Evolutionary conservation across 192 early-diverging fungal species (phyloP).

Genomic region (Diversispora epigaea): DNA sequence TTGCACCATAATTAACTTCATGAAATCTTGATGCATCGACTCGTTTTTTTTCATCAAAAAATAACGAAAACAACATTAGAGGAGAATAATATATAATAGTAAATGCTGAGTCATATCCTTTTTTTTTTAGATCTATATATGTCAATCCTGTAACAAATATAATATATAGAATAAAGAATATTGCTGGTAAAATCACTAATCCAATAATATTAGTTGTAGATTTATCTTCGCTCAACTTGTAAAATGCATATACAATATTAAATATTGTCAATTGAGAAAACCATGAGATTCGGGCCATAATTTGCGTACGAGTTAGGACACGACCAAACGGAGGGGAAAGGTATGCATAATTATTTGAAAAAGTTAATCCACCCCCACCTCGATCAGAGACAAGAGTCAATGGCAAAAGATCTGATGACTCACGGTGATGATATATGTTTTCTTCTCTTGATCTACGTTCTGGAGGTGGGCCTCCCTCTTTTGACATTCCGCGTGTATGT

Average conservation of each 20-base stretch:
- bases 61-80: slow-evolving; percentile 31
- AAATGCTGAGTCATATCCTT: slow-evolving; percentile 28
- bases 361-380: slow-evolving; percentile 3
- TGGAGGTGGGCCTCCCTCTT: neutral
- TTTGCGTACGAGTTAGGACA: slow-evolving; percentile 15
- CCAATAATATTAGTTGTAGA: slow-evolving; percentile 5
- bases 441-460: slow-evolving; percentile 16
- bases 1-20: slow-evolving; percentile 33
- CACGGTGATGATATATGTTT: slow-evolving; percentile 17
- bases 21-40: slow-evolving; percentile 33
- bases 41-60: slow-evolving; percentile 32
- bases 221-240: slow-evolving; percentile 10
- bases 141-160: slow-evolving; percentile 28
- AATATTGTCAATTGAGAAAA: slow-evolving; percentile 23
- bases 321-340: slow-evolving; percentile 25
- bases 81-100: slow-evolving; percentile 30
- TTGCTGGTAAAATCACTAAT: slow-evolving; percentile 18
- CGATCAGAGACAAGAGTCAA: slow-evolving; percentile 23
- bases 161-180: slow-evolving; percentile 17
- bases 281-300: slow-evolving; percentile 24
- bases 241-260: slow-evolving; percentile 27
- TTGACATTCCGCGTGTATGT: slow-evolving; percentile 2
- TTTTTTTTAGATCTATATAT: slow-evolving; percentile 20
- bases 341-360: slow-evolving; percentile 25
- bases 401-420: slow-evolving; percentile 29